Evolutionary conservation across 2,329 filamentous ascomycete genomes (phyloP).

Genomic region (Fusarium sp.): DNA sequence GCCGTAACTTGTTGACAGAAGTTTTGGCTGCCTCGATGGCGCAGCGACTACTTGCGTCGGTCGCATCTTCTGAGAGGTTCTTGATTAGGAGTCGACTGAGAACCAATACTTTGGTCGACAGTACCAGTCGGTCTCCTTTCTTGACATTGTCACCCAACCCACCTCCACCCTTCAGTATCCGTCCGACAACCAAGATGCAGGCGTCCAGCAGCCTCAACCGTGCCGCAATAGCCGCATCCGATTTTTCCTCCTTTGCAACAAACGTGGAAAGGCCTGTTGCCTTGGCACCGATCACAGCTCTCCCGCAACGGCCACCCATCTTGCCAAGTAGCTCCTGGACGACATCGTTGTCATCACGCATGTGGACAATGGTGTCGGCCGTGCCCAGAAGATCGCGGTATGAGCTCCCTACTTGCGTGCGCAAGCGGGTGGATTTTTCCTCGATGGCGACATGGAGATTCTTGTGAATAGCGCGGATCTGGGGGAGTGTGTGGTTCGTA

Average conservation of each 20-base stretch:
- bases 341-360: constrained; percentile 83
- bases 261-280: constrained; percentile 70
- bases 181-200: constrained; percentile 65
- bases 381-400: constrained; percentile 94
- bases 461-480: constrained; percentile 76
- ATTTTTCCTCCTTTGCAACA: constrained; percentile 48
- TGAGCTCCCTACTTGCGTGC: constrained; percentile 75
- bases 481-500: constrained; percentile 71
- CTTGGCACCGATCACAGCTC: constrained; percentile 78
- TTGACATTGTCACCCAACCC: constrained; percentile 50
- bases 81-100: constrained; percentile 83
- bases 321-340: constrained; percentile 80
- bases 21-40: constrained; percentile 74
- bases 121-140: constrained; percentile 67
- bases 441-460: constrained; percentile 72
- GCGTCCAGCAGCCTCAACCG: constrained; percentile 66
- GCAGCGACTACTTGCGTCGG: constrained; percentile 53
- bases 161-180: constrained; percentile 62
- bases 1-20: constrained; percentile 74
- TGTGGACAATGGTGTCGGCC: constrained; percentile 92
- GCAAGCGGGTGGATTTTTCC: constrained; percentile 74
- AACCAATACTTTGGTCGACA: constrained; percentile 81
- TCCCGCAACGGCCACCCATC: constrained; percentile 85
- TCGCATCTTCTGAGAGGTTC: constrained; percentile 71
- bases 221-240: constrained; percentile 56